Conservation (phyloP, 2,329 filamentous ascomycete genomes). For the Sclerotinia sclerotiorum region DNA sequence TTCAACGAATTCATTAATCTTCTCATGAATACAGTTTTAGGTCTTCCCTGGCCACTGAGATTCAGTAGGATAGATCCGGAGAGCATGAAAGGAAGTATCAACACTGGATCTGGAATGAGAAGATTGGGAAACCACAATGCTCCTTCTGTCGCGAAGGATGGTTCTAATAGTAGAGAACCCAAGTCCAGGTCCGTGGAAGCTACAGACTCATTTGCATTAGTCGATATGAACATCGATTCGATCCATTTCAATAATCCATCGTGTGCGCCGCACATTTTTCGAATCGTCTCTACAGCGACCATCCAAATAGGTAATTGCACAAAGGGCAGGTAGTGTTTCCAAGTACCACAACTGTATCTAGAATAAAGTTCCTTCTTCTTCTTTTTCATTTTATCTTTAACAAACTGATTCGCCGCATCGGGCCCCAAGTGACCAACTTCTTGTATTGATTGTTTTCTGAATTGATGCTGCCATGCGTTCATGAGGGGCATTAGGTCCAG, state of each 20-base stretch:
- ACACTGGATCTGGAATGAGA: slow-evolving; percentile 51
- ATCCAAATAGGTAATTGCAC: slow-evolving; percentile 50
- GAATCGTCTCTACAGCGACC: slow-evolving; percentile 48
- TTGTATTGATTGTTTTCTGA: slow-evolving; percentile 36
- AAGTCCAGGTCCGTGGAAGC: not conserved
- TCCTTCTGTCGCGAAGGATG: slow-evolving; percentile 53
- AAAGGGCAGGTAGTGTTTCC: slow-evolving; percentile 41
- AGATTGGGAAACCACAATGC: slow-evolving; percentile 61
- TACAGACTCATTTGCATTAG: not conserved
- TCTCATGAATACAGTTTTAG: slow-evolving; percentile 29
- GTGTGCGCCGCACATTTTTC: slow-evolving; percentile 48
- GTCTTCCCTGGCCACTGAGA: slow-evolving; percentile 37
- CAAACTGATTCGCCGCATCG: slow-evolving; percentile 20
- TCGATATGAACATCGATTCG: slow-evolving; percentile 18
- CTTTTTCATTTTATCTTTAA: slow-evolving; percentile 31
- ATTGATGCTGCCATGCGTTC: slow-evolving; percentile 41
- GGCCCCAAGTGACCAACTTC: slow-evolving; percentile 36
- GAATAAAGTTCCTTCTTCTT: slow-evolving; percentile 40
- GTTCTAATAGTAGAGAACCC: slow-evolving; percentile 24
- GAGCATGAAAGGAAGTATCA: slow-evolving; percentile 50
- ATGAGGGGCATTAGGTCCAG: slow-evolving; percentile 46
- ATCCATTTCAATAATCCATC: slow-evolving; percentile 45
- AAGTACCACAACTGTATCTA: slow-evolving; percentile 41
- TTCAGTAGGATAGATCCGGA: slow-evolving; percentile 51
- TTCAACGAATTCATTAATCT: slow-evolving; percentile 40